Evolutionary conservation across 73 alveolate genomes (phyloP).

Genomic region (Paramecium bursaria): DNA sequence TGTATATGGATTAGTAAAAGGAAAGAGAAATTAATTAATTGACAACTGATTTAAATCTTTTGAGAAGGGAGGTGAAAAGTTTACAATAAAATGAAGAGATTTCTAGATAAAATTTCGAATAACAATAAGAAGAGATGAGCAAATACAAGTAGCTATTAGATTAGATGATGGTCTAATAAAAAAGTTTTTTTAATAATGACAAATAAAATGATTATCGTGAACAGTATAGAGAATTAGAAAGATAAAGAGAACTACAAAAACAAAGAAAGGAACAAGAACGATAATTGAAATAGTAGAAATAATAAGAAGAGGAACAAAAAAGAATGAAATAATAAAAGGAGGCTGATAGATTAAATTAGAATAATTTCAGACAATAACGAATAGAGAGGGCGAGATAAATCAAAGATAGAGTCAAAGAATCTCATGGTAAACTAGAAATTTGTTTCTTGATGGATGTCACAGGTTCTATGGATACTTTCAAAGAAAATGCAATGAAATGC

Average conservation of each 20-base stretch:
- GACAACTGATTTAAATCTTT: too few species aligned
- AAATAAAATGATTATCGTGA: background rate
- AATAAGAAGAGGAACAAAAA: background rate
- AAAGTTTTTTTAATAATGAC: background rate
- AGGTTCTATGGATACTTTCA: conserved; percentile 45
- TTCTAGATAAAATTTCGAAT: background rate
- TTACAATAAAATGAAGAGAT: background rate
- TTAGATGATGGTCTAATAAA: background rate
- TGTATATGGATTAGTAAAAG: too few species aligned
- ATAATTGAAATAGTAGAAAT: background rate
- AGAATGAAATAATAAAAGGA: background rate
- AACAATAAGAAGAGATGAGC: background rate
- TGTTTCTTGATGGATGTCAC: conserved; percentile 38
- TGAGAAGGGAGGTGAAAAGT: background rate
- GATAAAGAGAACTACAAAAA: background rate
- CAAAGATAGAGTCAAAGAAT: background rate
- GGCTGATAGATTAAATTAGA: background rate
- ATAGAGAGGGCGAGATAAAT: background rate
- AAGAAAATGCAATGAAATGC: conserved; percentile 35
- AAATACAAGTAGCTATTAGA: background rate
- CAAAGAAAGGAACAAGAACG: background rate
- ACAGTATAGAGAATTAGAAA: background rate
- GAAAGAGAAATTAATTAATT: too few species aligned
- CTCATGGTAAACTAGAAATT: background rate
- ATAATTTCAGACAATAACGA: background rate